Conservation (phyloP, 257 asterid genomes). For the Cinchona pubescens region DNA sequence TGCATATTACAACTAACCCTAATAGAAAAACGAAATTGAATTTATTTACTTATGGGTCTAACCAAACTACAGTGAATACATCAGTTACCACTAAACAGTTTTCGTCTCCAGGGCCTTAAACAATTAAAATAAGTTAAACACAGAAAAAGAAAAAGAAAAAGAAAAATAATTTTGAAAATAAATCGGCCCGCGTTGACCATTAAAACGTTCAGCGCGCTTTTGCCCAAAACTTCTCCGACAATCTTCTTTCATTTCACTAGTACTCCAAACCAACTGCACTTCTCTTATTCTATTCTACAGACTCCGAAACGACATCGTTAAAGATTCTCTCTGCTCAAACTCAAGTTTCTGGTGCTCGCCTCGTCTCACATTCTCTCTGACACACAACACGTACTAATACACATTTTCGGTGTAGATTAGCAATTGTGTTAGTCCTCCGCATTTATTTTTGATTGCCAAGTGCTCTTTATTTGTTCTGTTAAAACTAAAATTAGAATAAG, state of each 20-base stretch:
- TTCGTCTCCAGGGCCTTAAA: no score
- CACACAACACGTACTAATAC: neutral
- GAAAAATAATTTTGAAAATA: neutral
- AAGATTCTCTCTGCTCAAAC: neutral
- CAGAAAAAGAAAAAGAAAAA: neutral
- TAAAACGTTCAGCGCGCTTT: neutral
- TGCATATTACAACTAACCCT: no score
- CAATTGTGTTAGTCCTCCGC: no score
- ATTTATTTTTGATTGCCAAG: neutral
- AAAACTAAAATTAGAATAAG: neutral
- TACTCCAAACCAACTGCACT: neutral
- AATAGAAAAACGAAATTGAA: no score
- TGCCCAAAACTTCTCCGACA: conserved; percentile 7
- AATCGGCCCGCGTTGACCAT: neutral
- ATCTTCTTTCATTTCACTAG: neutral
- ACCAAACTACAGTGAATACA: neutral
- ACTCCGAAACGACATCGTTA: conserved; percentile 10
- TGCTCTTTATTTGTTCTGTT: neutral
- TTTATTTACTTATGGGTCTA: no score
- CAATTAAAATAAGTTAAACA: no score
- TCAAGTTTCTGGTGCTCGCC: no score
- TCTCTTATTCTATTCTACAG: neutral
- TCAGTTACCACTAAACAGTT: no score
- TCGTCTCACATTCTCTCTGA: no score
- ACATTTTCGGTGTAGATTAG: neutral